phyloP scores from a whole-genome alignment of 306 rosid genomes.

The Myrica gale region DNA sequence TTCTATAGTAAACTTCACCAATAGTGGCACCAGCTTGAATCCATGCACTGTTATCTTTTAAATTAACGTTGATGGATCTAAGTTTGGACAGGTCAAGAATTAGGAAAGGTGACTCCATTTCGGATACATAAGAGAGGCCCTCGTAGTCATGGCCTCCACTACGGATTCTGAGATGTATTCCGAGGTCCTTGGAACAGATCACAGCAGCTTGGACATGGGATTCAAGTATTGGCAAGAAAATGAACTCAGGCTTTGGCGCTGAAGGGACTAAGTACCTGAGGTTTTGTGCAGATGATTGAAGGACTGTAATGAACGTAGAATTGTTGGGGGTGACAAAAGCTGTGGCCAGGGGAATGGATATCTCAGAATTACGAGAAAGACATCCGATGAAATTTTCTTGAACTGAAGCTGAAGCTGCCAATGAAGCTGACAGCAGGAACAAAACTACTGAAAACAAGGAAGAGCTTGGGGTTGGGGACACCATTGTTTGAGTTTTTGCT shows the following conservation, averaged over 20 bases:
- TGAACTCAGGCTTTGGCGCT: constrained; percentile 62
- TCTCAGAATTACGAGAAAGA: constrained; percentile 37
- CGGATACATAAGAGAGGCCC: constrained; percentile 72
- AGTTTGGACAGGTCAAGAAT: constrained; percentile 62
- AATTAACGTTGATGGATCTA: constrained; percentile 42
- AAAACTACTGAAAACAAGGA: constrained; percentile 21
- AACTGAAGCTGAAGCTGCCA: constrained; percentile 35
- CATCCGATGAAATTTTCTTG: constrained; percentile 47
- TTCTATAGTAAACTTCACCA: constrained; percentile 74
- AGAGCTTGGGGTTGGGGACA: constrained; percentile 21
- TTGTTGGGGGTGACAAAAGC: constrained; percentile 32
- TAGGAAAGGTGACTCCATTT: constrained; percentile 51
- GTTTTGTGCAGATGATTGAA: constrained; percentile 56
- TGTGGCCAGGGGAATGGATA: constrained; percentile 37
- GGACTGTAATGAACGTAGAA: constrained; percentile 40
- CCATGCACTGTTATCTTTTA: constrained; percentile 55
- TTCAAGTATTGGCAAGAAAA: constrained; percentile 60
- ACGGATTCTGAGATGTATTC: constrained; percentile 56
- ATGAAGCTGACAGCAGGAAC: constrained; percentile 36
- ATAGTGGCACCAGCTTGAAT: constrained; percentile 76
- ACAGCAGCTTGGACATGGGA: constrained; percentile 65
- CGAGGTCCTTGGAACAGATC: constrained; percentile 56
- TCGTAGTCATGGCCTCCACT: constrained; percentile 91
- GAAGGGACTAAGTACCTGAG: constrained; percentile 49
- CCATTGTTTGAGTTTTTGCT: constrained; percentile 29